Conservation (phyloP, 495 filamentous ascomycete species). For the Xylaria bambusicola region DNA sequence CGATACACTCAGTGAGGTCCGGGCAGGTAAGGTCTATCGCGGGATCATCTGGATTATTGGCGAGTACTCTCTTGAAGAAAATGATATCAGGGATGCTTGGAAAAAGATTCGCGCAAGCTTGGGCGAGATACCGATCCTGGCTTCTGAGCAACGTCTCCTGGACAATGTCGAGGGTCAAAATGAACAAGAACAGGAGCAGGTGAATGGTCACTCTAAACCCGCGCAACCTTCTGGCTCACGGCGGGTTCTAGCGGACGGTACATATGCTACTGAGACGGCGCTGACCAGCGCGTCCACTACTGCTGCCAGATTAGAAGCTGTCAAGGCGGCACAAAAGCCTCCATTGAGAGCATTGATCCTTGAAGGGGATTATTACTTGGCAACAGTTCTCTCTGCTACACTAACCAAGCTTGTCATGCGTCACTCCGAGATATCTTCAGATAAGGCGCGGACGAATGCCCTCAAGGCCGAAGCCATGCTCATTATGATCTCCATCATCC, state of each 20-base stretch:
- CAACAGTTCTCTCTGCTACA: slow-evolving; percentile 89
- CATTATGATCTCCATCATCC: slow-evolving; percentile 98
- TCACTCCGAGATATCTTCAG: slow-evolving; percentile 89
- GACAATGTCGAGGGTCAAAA: slow-evolving; percentile 60
- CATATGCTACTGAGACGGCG: slow-evolving; percentile 95
- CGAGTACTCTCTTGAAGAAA: slow-evolving; percentile 92
- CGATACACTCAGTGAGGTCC: slow-evolving; percentile 86
- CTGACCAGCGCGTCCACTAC: slow-evolving; percentile 88
- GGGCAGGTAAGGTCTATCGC: slow-evolving; percentile 95
- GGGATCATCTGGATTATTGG: slow-evolving; percentile 97
- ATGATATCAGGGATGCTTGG: slow-evolving; percentile 95
- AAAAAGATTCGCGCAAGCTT: slow-evolving; percentile 91
- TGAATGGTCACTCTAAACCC: slow-evolving; percentile 78
- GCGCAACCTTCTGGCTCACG: slow-evolving; percentile 79
- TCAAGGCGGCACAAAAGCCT: slow-evolving; percentile 95
- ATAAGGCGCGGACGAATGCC: slow-evolving; percentile 85
- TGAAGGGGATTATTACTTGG: slow-evolving; percentile 97
- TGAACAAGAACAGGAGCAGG: slow-evolving; percentile 67
- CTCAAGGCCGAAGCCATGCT: slow-evolving; percentile 97
- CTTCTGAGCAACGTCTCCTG: slow-evolving; percentile 89
- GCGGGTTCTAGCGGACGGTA: slow-evolving; percentile 93
- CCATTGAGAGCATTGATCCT: slow-evolving; percentile 93
- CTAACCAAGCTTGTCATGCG: slow-evolving; percentile 98
- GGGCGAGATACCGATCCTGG: slow-evolving; percentile 96
- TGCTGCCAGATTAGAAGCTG: slow-evolving; percentile 89